Evolutionary conservation across 352 stramenopile species (phyloP).

Genomic region (Phytophthora sojae): DNA sequence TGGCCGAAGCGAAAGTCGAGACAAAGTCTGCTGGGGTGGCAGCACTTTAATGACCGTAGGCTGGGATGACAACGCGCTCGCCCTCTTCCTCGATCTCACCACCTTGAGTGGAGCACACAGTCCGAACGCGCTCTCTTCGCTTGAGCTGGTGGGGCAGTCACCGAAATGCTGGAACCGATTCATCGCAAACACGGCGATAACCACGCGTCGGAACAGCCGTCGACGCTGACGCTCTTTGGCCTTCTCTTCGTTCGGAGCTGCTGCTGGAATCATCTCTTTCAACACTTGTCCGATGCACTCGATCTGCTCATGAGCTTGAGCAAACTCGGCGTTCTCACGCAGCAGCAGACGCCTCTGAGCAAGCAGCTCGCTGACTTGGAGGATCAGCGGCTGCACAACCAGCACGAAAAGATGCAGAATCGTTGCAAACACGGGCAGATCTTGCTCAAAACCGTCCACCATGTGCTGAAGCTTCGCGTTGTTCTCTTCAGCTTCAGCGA

Average conservation of each 20-base stretch:
- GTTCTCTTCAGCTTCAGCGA: constrained; percentile 18
- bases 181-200: constrained; percentile 73
- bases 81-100: constrained; percentile 24
- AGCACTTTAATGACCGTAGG: constrained; percentile 64
- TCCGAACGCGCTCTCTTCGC: constrained; percentile 39
- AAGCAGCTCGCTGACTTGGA: constrained; percentile 74
- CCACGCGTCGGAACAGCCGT: constrained; percentile 53
- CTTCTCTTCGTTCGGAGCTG: constrained; percentile 18
- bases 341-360: constrained; percentile 63
- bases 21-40: constrained; percentile 33
- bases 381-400: constrained; percentile 60
- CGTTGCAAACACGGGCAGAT: constrained; percentile 54
- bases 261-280: constrained; percentile 56
- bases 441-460: constrained; percentile 46
- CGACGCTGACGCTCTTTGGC: constrained; percentile 21
- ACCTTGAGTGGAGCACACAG: constrained; percentile 50
- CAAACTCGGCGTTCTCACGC: constrained; percentile 59
- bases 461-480: constrained; percentile 39
- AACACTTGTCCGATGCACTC: constrained; percentile 69
- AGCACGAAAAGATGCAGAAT: constrained; percentile 70
- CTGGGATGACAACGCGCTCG: constrained; percentile 22
- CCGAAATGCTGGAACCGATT: constrained; percentile 61
- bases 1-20: constrained; percentile 36
- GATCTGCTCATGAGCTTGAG: constrained; percentile 56
- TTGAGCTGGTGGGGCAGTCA: not conserved